phyloP scores from a whole-genome alignment of 108 stramenopile genomes.

The Skeletonema menzelii region DNA sequence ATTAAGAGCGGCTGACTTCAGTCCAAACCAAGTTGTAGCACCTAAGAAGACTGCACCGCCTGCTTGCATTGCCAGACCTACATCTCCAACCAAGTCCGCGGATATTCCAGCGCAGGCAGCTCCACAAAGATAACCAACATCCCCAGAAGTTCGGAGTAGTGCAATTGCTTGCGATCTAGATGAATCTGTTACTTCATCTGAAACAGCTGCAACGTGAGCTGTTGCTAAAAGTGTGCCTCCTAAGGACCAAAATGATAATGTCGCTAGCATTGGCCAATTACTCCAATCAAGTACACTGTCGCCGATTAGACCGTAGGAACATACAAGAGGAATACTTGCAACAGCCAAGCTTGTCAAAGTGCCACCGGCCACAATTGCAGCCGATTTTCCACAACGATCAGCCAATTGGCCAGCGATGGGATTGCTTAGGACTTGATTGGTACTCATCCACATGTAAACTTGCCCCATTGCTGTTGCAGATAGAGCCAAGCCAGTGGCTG shows the following conservation, averaged over 20 bases:
- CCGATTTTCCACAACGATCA: conserved; percentile 70
- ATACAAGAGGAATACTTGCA: conserved; percentile 51
- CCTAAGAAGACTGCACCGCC: conserved; percentile 64
- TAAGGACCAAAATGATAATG: conserved; percentile 69
- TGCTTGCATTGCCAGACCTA: conserved; percentile 68
- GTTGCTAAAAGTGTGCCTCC: conserved; percentile 77
- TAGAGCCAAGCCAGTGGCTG: conserved; percentile 55
- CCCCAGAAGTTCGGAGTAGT: conserved; percentile 75
- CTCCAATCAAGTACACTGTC: conserved; percentile 14
- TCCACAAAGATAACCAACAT: conserved; percentile 84
- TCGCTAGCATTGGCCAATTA: conserved; percentile 54
- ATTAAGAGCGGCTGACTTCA: conserved; percentile 20
- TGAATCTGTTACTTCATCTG: conserved; percentile 60
- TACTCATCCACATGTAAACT: conserved; percentile 82
- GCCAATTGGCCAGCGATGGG: conserved; percentile 65
- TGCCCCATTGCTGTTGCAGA: conserved; percentile 75
- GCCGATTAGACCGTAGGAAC: conserved; percentile 11
- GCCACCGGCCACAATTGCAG: conserved; percentile 75
- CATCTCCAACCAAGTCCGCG: conserved; percentile 72
- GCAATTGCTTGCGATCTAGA: conserved; percentile 85
- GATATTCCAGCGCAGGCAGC: conserved; percentile 69
- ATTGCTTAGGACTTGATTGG: conserved; percentile 80
- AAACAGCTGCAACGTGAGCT: conserved; percentile 71
- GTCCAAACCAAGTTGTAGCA: conserved; percentile 74
- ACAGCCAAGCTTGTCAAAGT: conserved; percentile 68